A percentile compares a stretch with the other conserved stretches of the same genome.
phyloP scores from a whole-genome alignment of 2,329 filamentous ascomycete species.

The Metarhizium humberi region DNA sequence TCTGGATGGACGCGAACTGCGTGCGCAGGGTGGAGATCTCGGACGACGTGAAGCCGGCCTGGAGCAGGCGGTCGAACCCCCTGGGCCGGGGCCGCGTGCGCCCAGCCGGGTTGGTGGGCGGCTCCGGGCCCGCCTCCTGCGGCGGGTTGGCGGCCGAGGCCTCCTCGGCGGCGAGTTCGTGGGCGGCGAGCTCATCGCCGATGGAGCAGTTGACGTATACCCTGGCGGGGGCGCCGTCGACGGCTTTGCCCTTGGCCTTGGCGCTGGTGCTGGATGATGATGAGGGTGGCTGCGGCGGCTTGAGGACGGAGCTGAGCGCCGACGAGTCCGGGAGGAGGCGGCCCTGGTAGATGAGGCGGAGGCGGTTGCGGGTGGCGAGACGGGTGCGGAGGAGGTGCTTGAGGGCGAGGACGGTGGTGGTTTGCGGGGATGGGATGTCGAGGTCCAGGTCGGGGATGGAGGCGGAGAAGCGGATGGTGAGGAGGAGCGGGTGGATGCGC shows the following conservation, averaged over 20 bases:
- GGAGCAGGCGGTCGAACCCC: slow-evolving; percentile 81
- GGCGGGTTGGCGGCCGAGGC: slow-evolving; percentile 28
- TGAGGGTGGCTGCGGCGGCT: slow-evolving; percentile 26
- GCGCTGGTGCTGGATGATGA: slow-evolving; percentile 11
- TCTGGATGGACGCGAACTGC: slow-evolving; percentile 81
- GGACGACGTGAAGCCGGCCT: slow-evolving; percentile 68
- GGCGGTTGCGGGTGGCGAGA: slow-evolving; percentile 59
- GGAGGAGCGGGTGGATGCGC: slow-evolving; percentile 42
- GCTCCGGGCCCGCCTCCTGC: slow-evolving; percentile 35
- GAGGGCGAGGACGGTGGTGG: slow-evolving; percentile 66
- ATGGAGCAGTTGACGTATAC: slow-evolving; percentile 94
- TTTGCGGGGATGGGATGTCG: slow-evolving; percentile 57
- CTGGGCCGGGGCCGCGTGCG: slow-evolving; percentile 31
- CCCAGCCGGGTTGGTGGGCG: slow-evolving; percentile 15
- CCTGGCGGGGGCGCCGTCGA: slow-evolving; percentile 29
- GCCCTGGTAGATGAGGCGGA: slow-evolving; percentile 85
- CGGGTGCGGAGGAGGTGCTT: slow-evolving; percentile 73
- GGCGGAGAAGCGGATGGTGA: slow-evolving; percentile 86
- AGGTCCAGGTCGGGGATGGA: slow-evolving; percentile 76
- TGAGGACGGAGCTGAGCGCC: slow-evolving; percentile 59
- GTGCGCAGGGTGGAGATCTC: slow-evolving; percentile 80
- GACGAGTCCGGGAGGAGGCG: slow-evolving; percentile 71
- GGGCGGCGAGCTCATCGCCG: slow-evolving; percentile 58
- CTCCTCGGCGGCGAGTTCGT: slow-evolving; percentile 63
- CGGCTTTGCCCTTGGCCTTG: slow-evolving; percentile 49